These are phyloP conservation scores for Rhododendron kiyosumense DNA, from an alignment of 148 eudicot genomes.

Conservation along the genomic window DNA sequence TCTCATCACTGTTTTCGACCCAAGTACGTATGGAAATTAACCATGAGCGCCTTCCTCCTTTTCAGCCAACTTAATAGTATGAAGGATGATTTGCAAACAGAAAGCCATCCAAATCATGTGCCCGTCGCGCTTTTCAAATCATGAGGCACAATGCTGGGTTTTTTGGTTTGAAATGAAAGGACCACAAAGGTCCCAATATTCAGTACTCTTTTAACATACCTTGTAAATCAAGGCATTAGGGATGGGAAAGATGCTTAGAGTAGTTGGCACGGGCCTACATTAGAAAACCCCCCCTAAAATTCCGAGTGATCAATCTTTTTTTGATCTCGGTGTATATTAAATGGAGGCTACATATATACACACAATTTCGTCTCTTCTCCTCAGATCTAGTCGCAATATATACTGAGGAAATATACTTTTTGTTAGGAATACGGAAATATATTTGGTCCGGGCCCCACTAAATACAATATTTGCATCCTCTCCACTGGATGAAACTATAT, in stretches of 20 bases:
- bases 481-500: no score
- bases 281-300: no score
- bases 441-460: neutral
- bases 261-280: no score
- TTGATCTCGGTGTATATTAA: neutral
- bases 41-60: neutral
- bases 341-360: neutral
- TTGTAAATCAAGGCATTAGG: neutral
- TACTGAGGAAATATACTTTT: neutral
- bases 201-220: neutral
- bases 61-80: neutral
- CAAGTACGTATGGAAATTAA: conserved; percentile 40
- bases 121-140: neutral
- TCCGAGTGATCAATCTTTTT: no score
- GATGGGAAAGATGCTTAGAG: neutral
- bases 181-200: neutral
- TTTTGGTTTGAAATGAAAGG: neutral
- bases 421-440: neutral
- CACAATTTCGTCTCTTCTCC: neutral
- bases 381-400: neutral
- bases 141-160: neutral
- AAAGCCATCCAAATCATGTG: neutral
- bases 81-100: neutral
- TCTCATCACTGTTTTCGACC: conserved; percentile 48
- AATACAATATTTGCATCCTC: neutral